Conservation (phyloP, 352 stramenopile genomes). For the Phytophthora syringae region DNA sequence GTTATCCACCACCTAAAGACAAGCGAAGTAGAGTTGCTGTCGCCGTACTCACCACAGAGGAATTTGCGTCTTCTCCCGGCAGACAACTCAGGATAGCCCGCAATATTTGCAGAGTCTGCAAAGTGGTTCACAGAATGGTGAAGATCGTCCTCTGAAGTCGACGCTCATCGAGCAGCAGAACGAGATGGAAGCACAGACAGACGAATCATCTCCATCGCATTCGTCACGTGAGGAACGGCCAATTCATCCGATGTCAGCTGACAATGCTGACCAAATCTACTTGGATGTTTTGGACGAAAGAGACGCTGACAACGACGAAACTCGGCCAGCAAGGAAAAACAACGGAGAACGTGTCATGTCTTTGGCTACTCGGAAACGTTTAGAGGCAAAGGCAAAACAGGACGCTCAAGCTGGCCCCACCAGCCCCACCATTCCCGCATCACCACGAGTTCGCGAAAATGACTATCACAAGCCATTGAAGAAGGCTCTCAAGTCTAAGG, state of each 20-base stretch:
- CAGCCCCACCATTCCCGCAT: neutral
- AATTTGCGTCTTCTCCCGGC: conserved; percentile 6
- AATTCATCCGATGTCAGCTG: conserved; percentile 40
- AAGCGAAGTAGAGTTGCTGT: conserved; percentile 7
- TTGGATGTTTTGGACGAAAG: conserved; percentile 9
- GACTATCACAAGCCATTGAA: conserved; percentile 10
- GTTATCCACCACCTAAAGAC: conserved; percentile 7
- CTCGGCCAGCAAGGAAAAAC: conserved; percentile 13
- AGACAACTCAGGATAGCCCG: conserved; percentile 39
- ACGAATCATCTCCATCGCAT: neutral
- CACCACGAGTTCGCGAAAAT: neutral
- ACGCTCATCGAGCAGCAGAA: conserved; percentile 33
- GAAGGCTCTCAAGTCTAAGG: conserved; percentile 16
- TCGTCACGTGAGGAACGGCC: conserved; percentile 46
- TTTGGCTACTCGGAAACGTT: conserved; percentile 50
- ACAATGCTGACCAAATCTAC: conserved; percentile 9
- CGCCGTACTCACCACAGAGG: conserved; percentile 4
- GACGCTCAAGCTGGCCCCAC: conserved; percentile 16
- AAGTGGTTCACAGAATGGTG: conserved; percentile 32
- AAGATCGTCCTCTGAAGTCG: conserved; percentile 48
- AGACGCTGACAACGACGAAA: conserved; percentile 9
- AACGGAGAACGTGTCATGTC: conserved; percentile 11
- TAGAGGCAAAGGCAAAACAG: conserved; percentile 70
- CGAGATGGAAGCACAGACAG: conserved; percentile 9
- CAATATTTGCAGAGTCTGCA: conserved; percentile 54